phyloP scores from a whole-genome alignment of 208 protist genomes.

The Wallacemonas sp. region DNA sequence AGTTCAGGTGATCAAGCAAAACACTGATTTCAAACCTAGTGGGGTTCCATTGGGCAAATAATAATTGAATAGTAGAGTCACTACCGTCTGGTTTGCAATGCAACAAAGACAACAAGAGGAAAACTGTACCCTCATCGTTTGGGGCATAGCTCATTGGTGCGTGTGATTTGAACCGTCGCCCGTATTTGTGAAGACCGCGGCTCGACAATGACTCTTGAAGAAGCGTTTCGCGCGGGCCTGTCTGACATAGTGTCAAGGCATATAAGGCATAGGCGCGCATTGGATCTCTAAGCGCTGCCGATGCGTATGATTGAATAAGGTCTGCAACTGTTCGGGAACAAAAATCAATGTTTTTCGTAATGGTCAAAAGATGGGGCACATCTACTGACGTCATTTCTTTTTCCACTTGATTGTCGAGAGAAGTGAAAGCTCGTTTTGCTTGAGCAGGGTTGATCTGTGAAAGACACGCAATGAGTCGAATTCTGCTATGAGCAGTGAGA shows the following conservation, averaged over 20 bases:
- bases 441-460: background rate
- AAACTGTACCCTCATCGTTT: background rate
- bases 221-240: background rate
- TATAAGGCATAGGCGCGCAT: background rate
- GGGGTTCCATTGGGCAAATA: background rate
- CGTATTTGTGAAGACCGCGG: constrained; percentile 3
- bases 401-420: background rate
- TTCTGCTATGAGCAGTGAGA: background rate
- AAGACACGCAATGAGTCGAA: background rate
- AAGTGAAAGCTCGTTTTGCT: background rate
- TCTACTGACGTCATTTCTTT: background rate
- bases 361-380: background rate
- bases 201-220: background rate
- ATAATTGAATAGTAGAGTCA: background rate
- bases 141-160: too few relatives aligned
- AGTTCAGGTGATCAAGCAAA: background rate
- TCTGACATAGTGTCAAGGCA: background rate
- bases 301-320: background rate
- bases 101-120: background rate
- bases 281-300: background rate
- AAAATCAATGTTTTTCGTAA: constrained; percentile 1
- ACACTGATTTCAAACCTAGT: background rate
- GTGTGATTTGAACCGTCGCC: constrained; percentile 6
- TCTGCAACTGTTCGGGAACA: background rate
- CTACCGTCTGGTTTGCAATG: background rate